These are phyloP conservation scores for Triticum urartu DNA, from an alignment of 176 grass and related monocot species.

Conservation along the genomic window DNA sequence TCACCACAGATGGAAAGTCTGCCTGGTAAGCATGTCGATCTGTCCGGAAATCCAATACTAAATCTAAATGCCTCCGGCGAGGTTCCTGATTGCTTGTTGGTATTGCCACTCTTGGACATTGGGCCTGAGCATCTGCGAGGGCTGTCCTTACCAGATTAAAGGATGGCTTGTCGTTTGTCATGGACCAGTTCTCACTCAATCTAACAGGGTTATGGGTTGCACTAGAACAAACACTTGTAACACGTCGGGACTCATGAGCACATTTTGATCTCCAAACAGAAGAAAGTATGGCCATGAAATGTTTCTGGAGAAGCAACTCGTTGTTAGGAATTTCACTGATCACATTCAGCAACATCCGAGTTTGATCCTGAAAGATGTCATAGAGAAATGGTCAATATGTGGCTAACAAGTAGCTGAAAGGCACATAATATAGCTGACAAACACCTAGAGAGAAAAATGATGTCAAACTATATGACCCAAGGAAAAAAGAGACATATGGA, in stretches of 20 bases:
- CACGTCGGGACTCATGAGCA: conserved; percentile 4
- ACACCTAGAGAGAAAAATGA: background rate
- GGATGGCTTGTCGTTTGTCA: conserved; percentile 46
- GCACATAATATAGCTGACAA: background rate
- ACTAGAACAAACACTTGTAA: conserved; percentile 37
- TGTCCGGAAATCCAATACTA: conserved; percentile 64
- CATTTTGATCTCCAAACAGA: conserved; percentile 95
- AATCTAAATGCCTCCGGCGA: conserved; percentile 55
- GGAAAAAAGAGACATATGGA: background rate
- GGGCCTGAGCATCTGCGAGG: conserved; percentile 50
- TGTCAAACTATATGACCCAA: background rate
- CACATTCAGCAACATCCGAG: conserved; percentile 74
- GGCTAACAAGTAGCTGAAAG: background rate
- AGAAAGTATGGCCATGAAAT: conserved; percentile 88
- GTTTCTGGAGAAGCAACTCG: conserved; percentile 91
- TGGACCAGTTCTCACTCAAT: conserved; percentile 38
- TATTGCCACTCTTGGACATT: conserved; percentile 34
- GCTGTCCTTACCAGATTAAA: conserved; percentile 62
- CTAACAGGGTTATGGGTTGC: conserved; percentile 30
- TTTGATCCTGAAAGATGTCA: conserved; percentile 76
- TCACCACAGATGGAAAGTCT: conserved; percentile 60
- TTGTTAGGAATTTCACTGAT: conserved; percentile 79
- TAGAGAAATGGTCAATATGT: conserved; percentile 27
- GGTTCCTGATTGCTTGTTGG: conserved; percentile 35
- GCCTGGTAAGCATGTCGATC: conserved; percentile 35